Base-by-base conservation (phyloP, 768 basidiomycete species). In the Mycena filopes region DNA sequence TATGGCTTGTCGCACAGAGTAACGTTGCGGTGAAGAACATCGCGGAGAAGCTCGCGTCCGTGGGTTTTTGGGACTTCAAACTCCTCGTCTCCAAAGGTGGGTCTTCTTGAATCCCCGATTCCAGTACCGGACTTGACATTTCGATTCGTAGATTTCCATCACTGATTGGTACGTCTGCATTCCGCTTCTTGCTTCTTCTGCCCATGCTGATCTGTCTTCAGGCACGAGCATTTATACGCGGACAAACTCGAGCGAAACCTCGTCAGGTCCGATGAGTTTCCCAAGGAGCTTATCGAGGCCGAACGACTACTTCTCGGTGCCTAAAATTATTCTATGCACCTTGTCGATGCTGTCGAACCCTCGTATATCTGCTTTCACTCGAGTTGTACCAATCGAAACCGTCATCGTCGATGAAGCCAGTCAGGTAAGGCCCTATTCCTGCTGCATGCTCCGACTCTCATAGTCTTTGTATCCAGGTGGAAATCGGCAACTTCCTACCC, bases 11-110 rank as follows among this genome's bases (percentile, higher is more conserved):
- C 57, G 89, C 91, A 8, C 90, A 92, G 66, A 89, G 89, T 11
- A 93, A 93, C 74, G 85, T 93, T 58, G 92, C 91, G 38, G 90
- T 93, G 42, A 92, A 91, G 75, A 92, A 92, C 68, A 90, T 93
- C 68, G 91, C 91, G 20, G 90, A 91, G 70, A 92, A 90, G 71
- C 75, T 93, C 20, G 81, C 78, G 0, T 87, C 88, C 5, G 74
- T 79, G 2, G 77, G 83, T 64, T 77, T 89, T 50, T 42, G 73
- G 3, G 65, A 84, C 12, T 93, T 86, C 79, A 89, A 79, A 70
- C 75, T 93, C 1, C 71, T 93, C 2, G 89, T 93, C n/a, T 88
- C 91, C 3, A 76, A 77, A 75, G 43, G 68, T 65, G 20, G 6
- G 51, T 48, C n/a, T 21, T 45, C 6, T n/a, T 5, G 9, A 18